These are phyloP conservation scores for Calocera cornea DNA, from an alignment of 768 basidiomycete species.

Conservation along the genomic window DNA sequence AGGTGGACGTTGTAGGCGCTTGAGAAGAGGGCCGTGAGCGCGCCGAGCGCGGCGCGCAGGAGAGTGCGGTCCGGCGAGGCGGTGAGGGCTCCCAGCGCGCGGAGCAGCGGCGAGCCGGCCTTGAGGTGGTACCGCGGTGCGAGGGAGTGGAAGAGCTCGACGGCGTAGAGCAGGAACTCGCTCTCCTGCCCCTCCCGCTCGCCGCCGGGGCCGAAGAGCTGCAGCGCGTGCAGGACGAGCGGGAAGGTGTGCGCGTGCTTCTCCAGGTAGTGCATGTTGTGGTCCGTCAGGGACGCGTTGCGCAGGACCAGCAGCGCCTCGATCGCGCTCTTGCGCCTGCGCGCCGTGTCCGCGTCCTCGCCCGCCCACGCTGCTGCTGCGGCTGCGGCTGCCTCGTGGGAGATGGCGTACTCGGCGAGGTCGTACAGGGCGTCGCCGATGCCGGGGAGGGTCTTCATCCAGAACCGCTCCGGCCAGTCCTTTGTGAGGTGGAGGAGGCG, in stretches of 20 bases:
- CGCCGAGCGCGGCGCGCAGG: constrained; percentile 50
- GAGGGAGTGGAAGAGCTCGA: constrained; percentile 59
- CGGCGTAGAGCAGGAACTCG: constrained; percentile 57
- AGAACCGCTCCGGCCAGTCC: constrained; percentile 52
- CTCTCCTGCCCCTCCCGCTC: constrained; percentile 39
- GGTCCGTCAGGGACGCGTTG: constrained; percentile 59
- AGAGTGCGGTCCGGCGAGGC: constrained; percentile 59
- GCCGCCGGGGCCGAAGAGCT: constrained; percentile 42
- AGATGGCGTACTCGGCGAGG: constrained; percentile 71
- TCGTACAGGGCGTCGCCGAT: constrained; percentile 72
- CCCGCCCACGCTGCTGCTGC: not conserved
- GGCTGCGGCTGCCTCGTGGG: constrained; percentile 35
- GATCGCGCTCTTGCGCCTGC: constrained; percentile 59
- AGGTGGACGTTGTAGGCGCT: constrained; percentile 45
- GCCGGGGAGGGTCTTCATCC: constrained; percentile 58
- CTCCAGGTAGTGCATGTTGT: constrained; percentile 49
- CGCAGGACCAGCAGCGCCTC: constrained; percentile 77
- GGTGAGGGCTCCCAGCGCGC: constrained; percentile 41
- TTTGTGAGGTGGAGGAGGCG: constrained; percentile 67
- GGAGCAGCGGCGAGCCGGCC: constrained; percentile 28
- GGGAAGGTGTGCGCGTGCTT: constrained; percentile 47
- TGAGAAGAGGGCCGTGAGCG: constrained; percentile 48
- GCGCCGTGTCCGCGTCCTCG: constrained; percentile 27
- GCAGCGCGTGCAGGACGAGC: constrained; percentile 51
- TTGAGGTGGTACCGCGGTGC: constrained; percentile 26